These are phyloP conservation scores for Yarrowia osloensis DNA, from an alignment of 805 yeast genomes.

Conservation along the genomic window DNA sequence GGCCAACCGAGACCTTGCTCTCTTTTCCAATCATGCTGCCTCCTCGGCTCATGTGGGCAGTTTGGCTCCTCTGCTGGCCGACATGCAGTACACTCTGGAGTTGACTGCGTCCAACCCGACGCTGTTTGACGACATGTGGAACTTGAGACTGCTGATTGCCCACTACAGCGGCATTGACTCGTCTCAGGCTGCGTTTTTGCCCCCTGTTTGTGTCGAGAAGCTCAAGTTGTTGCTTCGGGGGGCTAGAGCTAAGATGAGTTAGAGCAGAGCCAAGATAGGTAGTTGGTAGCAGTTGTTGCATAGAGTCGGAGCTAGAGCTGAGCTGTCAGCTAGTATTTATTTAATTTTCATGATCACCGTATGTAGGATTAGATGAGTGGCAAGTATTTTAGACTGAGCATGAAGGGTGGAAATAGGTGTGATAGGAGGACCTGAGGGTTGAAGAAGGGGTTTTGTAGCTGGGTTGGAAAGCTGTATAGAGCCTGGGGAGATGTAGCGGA, in stretches of 20 bases:
- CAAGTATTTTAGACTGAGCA: too few relatives aligned
- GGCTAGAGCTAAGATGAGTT: slow-evolving; percentile 11
- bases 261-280: not conserved
- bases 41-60: not conserved
- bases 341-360: too few relatives aligned
- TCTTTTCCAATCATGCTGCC: slow-evolving; percentile 1
- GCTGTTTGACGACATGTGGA: slow-evolving; percentile 61
- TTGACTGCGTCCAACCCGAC: slow-evolving; percentile 48
- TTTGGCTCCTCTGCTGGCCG: slow-evolving; percentile 47
- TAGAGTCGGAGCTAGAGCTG: too few relatives aligned
- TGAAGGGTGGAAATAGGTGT: too few relatives aligned
- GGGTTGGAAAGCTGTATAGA: too few relatives aligned
- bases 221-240: slow-evolving; percentile 20
- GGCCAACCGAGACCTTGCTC: slow-evolving; percentile 27
- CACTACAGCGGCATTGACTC: slow-evolving; percentile 51
- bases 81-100: slow-evolving; percentile 56
- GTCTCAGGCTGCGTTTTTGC: slow-evolving; percentile 38
- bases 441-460: too few relatives aligned
- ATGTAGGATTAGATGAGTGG: too few relatives aligned
- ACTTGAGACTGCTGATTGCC: slow-evolving; percentile 60
- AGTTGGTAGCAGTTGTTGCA: too few relatives aligned
- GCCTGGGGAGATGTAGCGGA: too few relatives aligned
- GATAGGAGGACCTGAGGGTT: too few relatives aligned
- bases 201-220: slow-evolving; percentile 24
- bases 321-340: too few relatives aligned